These are phyloP conservation scores for Cryomyces antarcticus DNA, from an alignment of 495 filamentous ascomycete genomes.

Conservation along the genomic window DNA sequence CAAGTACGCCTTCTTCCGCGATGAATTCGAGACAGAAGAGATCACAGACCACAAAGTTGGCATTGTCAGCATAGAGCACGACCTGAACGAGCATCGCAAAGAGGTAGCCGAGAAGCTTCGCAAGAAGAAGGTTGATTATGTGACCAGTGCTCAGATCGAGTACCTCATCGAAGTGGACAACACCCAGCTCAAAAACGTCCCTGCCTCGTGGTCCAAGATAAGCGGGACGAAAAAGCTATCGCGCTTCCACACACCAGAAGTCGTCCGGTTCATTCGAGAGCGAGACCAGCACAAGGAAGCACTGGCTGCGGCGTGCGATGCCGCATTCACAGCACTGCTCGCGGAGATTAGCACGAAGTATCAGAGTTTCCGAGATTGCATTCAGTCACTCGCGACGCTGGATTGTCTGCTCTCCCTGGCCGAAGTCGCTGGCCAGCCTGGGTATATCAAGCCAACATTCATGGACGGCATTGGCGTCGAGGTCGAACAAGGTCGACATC, in stretches of 20 bases:
- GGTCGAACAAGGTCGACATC: conserved; percentile 67
- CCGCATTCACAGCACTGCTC: conserved; percentile 55
- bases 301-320: conserved; percentile 77
- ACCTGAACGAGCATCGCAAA: conserved; percentile 55
- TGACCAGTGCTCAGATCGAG: conserved; percentile 72
- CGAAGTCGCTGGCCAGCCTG: conserved; percentile 62
- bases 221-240: conserved; percentile 83
- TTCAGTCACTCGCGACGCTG: conserved; percentile 67
- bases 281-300: conserved; percentile 90
- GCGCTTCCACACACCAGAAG: conserved; percentile 86
- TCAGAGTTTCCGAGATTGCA: conserved; percentile 69
- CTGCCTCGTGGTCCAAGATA: conserved; percentile 85
- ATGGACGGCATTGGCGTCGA: conserved; percentile 45
- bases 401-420: conserved; percentile 83
- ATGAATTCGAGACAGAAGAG: conserved; percentile 64
- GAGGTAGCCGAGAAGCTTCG: conserved; percentile 48
- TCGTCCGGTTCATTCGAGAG: conserved; percentile 61
- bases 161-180: conserved; percentile 87
- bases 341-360: conserved; percentile 58
- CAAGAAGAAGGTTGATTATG: conserved; percentile 52
- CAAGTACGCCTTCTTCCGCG: conserved; percentile 84
- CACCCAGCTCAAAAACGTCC: conserved; percentile 58
- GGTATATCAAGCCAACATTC: conserved; percentile 77
- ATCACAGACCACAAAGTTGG: conserved; percentile 79
- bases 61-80: conserved; percentile 75